Evolutionary conservation across 257 asterid species (phyloP), one percentile per base, ranked within the genome.

Genomic region (Penstemon davidsonii): DNA sequence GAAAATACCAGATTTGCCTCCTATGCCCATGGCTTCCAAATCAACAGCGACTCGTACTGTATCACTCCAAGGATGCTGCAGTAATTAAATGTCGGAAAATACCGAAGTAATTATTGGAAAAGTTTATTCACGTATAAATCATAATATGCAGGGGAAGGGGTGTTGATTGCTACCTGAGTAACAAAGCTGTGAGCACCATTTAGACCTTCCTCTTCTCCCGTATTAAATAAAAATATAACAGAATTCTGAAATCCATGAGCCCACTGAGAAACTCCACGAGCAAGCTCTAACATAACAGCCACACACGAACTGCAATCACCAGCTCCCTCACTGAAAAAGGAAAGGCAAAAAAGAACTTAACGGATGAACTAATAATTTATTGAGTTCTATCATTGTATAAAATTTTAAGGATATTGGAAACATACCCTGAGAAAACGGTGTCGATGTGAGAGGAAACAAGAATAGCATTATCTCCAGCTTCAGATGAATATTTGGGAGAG

Each of bases 231-330:
- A 78, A 91, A 94, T 66, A 94, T 86, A 76, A 94, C 82, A 52
- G 91, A 80, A 50, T 82, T 85, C 83, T 94, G 91, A 79, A 88
- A 94, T 81, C 96, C 96, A 68, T 94, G 99, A 74, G 96, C 99
- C 97, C 95, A 86, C 53, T 94, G 99, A 55, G 96, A 91, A 75
- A 86, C 79, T 74, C 96, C 99, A 55, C 99, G 91, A 66, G 99
- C 96, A 86, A 94, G 99, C 86, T 94, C 99, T 64, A 90, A 81
- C 99, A 94, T 94, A 66, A 94, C 97, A 55, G 96, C 86, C 70
- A 94, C 92, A 69, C 97, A 91, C 51, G 99, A 94, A 74, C 96
- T 91, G 87, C 97, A 91, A 76, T 94, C 99, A 49, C 99, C 97
- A 68, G 97, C 99, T 63, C 99, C 99, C 86, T 88, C 97, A 75